Conservation (phyloP, 441 rosid species). For the Gossypium laxum region DNA sequence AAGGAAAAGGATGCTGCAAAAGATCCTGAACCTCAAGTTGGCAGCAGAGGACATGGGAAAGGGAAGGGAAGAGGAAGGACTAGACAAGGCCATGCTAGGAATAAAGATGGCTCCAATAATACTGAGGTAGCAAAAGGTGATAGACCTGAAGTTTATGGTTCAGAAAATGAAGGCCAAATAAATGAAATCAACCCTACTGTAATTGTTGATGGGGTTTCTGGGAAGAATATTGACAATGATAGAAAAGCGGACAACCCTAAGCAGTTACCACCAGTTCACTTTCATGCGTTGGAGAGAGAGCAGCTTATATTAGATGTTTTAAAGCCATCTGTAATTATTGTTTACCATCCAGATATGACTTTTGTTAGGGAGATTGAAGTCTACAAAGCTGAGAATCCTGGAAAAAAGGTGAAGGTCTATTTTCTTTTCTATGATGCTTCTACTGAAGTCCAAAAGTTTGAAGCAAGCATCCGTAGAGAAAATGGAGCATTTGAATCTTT, state of each 20-base stretch:
- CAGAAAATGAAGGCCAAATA: conserved; percentile 28
- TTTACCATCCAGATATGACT: conserved; percentile 73
- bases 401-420: conserved; percentile 60
- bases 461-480: conserved; percentile 84
- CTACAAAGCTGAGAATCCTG: conserved; percentile 82
- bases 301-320: conserved; percentile 68
- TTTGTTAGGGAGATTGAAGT: conserved; percentile 90
- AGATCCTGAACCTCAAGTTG: conserved; percentile 31
- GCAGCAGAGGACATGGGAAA: conserved; percentile 28
- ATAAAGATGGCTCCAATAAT: conserved; percentile 23
- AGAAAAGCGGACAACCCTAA: conserved; percentile 18
- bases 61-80: conserved; percentile 33
- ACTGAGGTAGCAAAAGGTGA: conserved; percentile 22
- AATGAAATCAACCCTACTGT: conserved; percentile 26
- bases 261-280: conserved; percentile 58
- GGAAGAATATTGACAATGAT: conserved; percentile 22
- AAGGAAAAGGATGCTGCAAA: conserved; percentile 27
- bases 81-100: conserved; percentile 29
- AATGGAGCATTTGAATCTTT: conserved; percentile 89
- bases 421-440: conserved; percentile 87
- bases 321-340: conserved; percentile 69
- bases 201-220: conserved; percentile 18
- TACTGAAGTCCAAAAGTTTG: conserved; percentile 84
- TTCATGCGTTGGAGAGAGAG: conserved; percentile 71
- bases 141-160: conserved; percentile 26